Evolutionary conservation across 371 early-diverging fungal genomes (phyloP).

Genomic region (Caulochytrium protostelioides): DNA sequence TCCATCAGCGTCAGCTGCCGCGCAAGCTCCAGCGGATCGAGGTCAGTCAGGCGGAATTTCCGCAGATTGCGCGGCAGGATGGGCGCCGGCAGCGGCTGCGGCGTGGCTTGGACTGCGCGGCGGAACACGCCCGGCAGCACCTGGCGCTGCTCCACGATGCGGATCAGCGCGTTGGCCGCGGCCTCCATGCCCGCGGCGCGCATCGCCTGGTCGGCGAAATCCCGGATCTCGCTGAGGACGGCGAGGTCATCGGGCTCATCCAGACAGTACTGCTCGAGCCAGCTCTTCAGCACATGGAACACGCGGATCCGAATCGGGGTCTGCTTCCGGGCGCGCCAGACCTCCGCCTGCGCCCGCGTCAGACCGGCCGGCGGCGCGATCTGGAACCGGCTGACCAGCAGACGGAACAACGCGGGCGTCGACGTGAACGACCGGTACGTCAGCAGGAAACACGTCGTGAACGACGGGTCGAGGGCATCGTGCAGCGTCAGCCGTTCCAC

Average conservation of each 20-base stretch:
- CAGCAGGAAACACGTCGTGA: constrained; percentile 18
- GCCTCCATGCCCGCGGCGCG: constrained; percentile 2
- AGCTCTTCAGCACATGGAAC: constrained; percentile 25
- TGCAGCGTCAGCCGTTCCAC: constrained; percentile 77
- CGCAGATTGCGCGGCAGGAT: constrained; percentile 14
- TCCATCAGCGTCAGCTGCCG: constrained; percentile 54
- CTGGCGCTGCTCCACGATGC: constrained; percentile 13
- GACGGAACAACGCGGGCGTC: constrained; percentile 11
- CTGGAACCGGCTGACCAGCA: constrained; percentile 14
- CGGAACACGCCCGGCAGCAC: neutral
- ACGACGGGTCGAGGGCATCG: constrained; percentile 23
- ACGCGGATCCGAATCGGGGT: constrained; percentile 19
- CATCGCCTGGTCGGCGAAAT: constrained; percentile 12
- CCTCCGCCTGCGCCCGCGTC: constrained; percentile 9
- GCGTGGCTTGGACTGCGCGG: constrained; percentile 1
- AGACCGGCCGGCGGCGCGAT: constrained; percentile 11
- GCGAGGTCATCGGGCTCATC: constrained; percentile 13
- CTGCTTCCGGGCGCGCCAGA: constrained; percentile 17
- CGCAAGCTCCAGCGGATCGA: constrained; percentile 53
- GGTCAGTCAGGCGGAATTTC: constrained; percentile 31
- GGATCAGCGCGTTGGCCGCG: constrained; percentile 7
- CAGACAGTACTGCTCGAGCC: constrained; percentile 26
- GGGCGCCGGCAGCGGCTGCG: constrained; percentile 10
- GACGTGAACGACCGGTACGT: constrained; percentile 25
- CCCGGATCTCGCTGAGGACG: constrained; percentile 8